These are phyloP conservation scores for Fusarium sp. DNA, from an alignment of 2,329 filamentous ascomycete species.

Conservation along the genomic window DNA sequence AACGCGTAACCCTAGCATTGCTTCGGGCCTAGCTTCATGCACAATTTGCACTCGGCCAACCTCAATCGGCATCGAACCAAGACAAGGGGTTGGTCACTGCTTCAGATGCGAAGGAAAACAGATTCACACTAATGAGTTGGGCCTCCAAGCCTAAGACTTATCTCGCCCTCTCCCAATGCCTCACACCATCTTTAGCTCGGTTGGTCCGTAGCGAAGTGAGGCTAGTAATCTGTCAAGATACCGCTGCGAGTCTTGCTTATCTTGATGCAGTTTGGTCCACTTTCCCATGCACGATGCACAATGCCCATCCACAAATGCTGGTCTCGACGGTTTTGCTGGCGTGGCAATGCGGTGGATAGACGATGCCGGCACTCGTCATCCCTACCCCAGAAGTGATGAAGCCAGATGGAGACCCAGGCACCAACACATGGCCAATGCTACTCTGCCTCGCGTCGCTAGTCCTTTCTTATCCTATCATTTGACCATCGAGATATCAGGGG, in stretches of 20 bases:
- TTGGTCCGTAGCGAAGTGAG: background rate
- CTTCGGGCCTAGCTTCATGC: slow-evolving; percentile 26
- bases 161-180: slow-evolving; percentile 18
- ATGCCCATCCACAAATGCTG: slow-evolving; percentile 1
- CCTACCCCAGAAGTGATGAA: slow-evolving; percentile 15
- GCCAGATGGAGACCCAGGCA: slow-evolving; percentile 11
- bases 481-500: slow-evolving; percentile 24
- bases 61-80: slow-evolving; percentile 27
- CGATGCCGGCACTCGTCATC: slow-evolving; percentile 24
- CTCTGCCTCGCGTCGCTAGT: slow-evolving; percentile 2
- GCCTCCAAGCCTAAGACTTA: slow-evolving; percentile 12
- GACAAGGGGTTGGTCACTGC: slow-evolving; percentile 6
- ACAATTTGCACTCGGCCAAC: slow-evolving; percentile 31
- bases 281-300: slow-evolving; percentile 18
- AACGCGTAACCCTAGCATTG: slow-evolving; percentile 10
- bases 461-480: slow-evolving; percentile 29
- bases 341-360: slow-evolving; percentile 5
- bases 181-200: slow-evolving; percentile 13
- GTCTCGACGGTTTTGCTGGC: slow-evolving; percentile 20
- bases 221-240: slow-evolving; percentile 15
- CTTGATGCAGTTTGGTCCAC: slow-evolving; percentile 23
- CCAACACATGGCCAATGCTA: slow-evolving; percentile 22
- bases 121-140: background rate
- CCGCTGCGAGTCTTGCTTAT: slow-evolving; percentile 6
- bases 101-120: slow-evolving; percentile 2